phyloP scores from a whole-genome alignment of 129 eudicot genomes.

The Centaurea solstitialis region DNA sequence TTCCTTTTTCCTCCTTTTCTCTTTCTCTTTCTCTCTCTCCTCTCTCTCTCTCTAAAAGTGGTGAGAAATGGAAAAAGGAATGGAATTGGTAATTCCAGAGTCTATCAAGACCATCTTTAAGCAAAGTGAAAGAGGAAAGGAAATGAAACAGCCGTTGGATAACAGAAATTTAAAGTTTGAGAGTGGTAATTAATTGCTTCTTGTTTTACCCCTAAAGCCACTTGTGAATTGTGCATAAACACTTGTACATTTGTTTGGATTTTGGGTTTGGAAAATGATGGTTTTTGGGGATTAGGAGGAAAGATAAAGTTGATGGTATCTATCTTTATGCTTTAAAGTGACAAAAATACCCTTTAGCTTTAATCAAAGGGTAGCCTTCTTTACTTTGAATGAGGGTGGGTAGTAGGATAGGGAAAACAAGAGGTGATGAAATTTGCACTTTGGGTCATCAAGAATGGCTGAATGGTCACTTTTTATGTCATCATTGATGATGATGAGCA shows the following conservation, averaged over 20 bases:
- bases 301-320: constrained; percentile 62
- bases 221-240: constrained; percentile 4
- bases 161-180: constrained; percentile 59
- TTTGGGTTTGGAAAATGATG: constrained; percentile 12
- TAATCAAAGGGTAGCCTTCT: constrained; percentile 51
- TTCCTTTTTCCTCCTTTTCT: constrained; percentile 37
- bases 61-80: constrained; percentile 30
- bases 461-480: constrained; percentile 39
- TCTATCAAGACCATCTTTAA: constrained; percentile 35
- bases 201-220: neutral
- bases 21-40: constrained; percentile 15
- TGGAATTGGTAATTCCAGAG: constrained; percentile 38
- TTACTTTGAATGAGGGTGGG: constrained; percentile 44
- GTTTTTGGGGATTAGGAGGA: constrained; percentile 37
- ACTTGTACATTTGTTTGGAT: constrained; percentile 30
- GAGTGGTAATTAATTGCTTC: neutral
- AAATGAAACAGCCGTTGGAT: constrained; percentile 61
- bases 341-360: constrained; percentile 87
- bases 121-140: constrained; percentile 29
- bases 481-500: constrained; percentile 35
- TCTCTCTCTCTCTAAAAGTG: constrained; percentile 37
- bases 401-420: constrained; percentile 32
- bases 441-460: constrained; percentile 54
- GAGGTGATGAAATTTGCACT: constrained; percentile 77
- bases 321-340: constrained; percentile 45